A percentile compares a stretch with the other conserved stretches of the same genome.
Conservation (phyloP, 2,329 filamentous ascomycete genomes). For the Epichloe coenophiala region DNA sequence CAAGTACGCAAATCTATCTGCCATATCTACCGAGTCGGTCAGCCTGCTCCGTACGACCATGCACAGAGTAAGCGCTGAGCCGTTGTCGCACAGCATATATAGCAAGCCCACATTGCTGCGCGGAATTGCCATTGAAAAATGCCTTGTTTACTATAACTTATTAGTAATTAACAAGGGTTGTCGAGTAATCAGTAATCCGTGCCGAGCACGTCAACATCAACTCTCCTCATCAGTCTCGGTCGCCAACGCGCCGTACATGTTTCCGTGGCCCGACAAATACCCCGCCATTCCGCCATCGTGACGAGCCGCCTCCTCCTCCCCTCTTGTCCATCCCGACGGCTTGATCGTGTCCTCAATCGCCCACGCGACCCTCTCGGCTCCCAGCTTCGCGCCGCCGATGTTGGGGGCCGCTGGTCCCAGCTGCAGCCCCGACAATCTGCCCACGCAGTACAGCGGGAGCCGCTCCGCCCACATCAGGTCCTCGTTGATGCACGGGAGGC, state of each 20-base stretch:
- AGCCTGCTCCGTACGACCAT: too few species aligned
- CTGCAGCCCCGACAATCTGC: slow-evolving; percentile 51
- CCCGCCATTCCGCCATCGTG: slow-evolving; percentile 8
- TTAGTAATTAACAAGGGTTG: too few species aligned
- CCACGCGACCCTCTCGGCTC: slow-evolving; percentile 63
- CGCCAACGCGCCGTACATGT: slow-evolving; percentile 21
- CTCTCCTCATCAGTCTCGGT: not conserved
- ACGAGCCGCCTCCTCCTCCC: not conserved
- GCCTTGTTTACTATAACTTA: too few species aligned
- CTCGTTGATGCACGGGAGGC: slow-evolving; percentile 60
- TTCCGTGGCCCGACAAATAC: slow-evolving; percentile 22
- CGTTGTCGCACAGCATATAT: too few species aligned
- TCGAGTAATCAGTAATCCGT: too few species aligned
- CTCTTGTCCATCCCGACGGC: slow-evolving; percentile 6
- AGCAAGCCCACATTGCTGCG: too few species aligned
- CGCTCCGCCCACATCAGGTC: slow-evolving; percentile 63
- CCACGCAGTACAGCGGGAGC: slow-evolving; percentile 62
- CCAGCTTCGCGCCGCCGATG: slow-evolving; percentile 57
- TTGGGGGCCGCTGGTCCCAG: slow-evolving; percentile 63
- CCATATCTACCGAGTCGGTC: too few species aligned
- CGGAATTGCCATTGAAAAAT: too few species aligned
- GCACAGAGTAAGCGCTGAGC: too few species aligned
- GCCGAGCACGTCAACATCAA: not conserved
- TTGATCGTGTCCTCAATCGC: slow-evolving; percentile 44
- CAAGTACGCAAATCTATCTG: too few species aligned